These are phyloP conservation scores for Dactylellina leptospora DNA, from an alignment of 2,329 filamentous ascomycete genomes.

Conservation along the genomic window DNA sequence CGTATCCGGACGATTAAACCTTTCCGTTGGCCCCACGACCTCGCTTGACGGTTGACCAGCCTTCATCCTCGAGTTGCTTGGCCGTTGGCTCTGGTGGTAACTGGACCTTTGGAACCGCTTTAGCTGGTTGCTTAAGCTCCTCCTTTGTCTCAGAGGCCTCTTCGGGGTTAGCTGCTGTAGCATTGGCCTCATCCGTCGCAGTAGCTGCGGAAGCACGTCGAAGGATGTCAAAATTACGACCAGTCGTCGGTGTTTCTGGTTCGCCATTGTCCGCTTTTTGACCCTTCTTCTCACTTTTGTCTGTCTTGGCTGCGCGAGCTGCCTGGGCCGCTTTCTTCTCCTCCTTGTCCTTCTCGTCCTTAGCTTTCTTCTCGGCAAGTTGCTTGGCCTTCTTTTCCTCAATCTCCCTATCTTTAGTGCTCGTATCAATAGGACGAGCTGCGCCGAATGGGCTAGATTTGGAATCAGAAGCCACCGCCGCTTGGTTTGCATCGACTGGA, in stretches of 20 bases:
- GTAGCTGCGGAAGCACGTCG: constrained; percentile 64
- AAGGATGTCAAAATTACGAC: constrained; percentile 67
- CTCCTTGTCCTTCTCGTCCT: constrained; percentile 67
- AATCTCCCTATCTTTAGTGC: constrained; percentile 84
- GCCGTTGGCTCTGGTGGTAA: constrained; percentile 63
- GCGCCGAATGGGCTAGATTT: constrained; percentile 95
- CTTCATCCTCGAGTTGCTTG: constrained; percentile 61
- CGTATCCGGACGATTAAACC: constrained; percentile 44
- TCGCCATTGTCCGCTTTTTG: constrained; percentile 58
- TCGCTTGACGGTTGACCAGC: constrained; percentile 53
- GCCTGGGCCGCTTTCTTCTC: constrained; percentile 74
- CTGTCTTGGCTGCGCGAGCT: constrained; percentile 69
- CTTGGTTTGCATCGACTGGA: constrained; percentile 64
- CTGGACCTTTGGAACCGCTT: constrained; percentile 67
- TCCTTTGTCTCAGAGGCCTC: constrained; percentile 51
- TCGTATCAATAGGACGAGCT: constrained; percentile 92
- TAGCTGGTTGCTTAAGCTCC: constrained; percentile 61
- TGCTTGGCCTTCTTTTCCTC: constrained; percentile 88
- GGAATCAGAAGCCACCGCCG: constrained; percentile 68
- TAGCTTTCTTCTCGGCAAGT: constrained; percentile 84
- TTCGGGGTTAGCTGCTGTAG: constrained; percentile 59
- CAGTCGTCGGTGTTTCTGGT: constrained; percentile 58
- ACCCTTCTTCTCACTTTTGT: constrained; percentile 63
- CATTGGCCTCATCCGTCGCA: constrained; percentile 62
- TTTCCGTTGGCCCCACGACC: constrained; percentile 51